Base-by-base conservation (phyloP, 345 rosid species). In the Eucalyptus dawsonii region DNA sequence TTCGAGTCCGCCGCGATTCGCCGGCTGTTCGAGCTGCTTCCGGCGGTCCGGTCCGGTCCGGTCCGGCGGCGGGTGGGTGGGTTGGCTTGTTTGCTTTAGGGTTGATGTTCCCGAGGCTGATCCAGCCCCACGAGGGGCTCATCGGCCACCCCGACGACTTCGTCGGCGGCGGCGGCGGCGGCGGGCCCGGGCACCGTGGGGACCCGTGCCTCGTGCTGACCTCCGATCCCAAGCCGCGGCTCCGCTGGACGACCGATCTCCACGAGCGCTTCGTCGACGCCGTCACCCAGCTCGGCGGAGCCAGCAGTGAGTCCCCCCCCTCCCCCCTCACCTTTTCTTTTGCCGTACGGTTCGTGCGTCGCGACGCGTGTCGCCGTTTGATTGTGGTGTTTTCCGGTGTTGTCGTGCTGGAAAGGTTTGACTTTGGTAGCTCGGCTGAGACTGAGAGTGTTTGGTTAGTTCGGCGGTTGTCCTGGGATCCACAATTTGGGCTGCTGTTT, bases 231-330 rank as follows among this genome's bases (percentile, higher is more conserved):
- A 97, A 97, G 92, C 99, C 98, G 24, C 98, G 97, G 88, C 99
- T 97, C 80, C 97, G 98, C 69, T 96, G 99, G 99, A 96, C 98
- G 50, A 90, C 96, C 6, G 99, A 96, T 93, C 98, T 97, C 90
- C 99, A 97, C 90, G 97, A 97, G 72, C 98, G 98, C 42, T 97
- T 97, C 86, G 95, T 97, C 21, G 99, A 97, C 80, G 99, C 99
- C 86, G 97, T 97, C 91, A 86, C 98, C 85, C 97, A 96, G 92
- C 98, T 97, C 89, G 99, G 98, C 53, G 98, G 99, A 88, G 93
- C 99, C 91, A 94, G 93, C 80, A 96, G 99, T 97, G 88, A 86
- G 95, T 91, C 76, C 80, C 25, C 34, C 34, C 3, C 34, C 34
- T n/a, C 34, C 47, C 27, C 22, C 34, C 29, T 13, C 87, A 2